Conservation (phyloP, 176 grass and related monocot species). For the Dendrocalamus sinicus region DNA sequence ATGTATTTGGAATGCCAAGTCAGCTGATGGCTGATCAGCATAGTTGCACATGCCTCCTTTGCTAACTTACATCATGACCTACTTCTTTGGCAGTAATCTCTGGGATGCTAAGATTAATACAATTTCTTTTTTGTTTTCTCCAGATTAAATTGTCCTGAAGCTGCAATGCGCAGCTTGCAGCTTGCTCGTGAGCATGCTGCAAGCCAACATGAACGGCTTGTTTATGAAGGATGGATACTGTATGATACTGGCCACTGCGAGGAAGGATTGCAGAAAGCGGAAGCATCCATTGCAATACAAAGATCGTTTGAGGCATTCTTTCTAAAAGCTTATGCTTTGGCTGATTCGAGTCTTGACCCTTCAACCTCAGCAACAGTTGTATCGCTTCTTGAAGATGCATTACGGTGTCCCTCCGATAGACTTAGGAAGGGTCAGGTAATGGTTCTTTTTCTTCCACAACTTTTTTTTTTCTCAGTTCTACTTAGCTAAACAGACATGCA, state of each 20-base stretch:
- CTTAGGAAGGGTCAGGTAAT: slow-evolving; percentile 87
- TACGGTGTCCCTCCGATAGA: slow-evolving; percentile 89
- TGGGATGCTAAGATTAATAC: slow-evolving; percentile 25
- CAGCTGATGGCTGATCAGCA: slow-evolving; percentile 19
- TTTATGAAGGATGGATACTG: slow-evolving; percentile 95
- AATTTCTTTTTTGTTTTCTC: slow-evolving; percentile 30
- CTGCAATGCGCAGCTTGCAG: slow-evolving; percentile 86
- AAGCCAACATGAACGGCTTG: slow-evolving; percentile 70
- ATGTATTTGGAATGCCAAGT: slow-evolving; percentile 45
- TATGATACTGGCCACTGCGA: slow-evolving; percentile 93
- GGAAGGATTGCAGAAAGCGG: slow-evolving; percentile 82
- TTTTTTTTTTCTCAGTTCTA: not conserved
- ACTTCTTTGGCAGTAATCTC: not conserved
- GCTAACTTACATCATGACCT: slow-evolving; percentile 11
- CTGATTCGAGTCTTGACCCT: slow-evolving; percentile 77
- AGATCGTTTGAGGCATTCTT: slow-evolving; percentile 97
- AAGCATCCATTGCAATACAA: slow-evolving; percentile 85
- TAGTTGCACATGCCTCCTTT: slow-evolving; percentile 42
- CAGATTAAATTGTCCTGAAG: slow-evolving; percentile 89
- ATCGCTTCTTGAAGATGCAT: slow-evolving; percentile 87
- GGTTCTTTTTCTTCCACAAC: not conserved
- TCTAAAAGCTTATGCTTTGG: slow-evolving; percentile 90
- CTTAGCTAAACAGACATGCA: not conserved
- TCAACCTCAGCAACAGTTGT: slow-evolving; percentile 75
- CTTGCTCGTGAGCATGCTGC: slow-evolving; percentile 78